A percentile compares a stretch with the other conserved stretches of the same genome.
These are phyloP conservation scores for Pseudoperonospora humuli DNA, from an alignment of 352 stramenopile species.

Conservation along the genomic window DNA sequence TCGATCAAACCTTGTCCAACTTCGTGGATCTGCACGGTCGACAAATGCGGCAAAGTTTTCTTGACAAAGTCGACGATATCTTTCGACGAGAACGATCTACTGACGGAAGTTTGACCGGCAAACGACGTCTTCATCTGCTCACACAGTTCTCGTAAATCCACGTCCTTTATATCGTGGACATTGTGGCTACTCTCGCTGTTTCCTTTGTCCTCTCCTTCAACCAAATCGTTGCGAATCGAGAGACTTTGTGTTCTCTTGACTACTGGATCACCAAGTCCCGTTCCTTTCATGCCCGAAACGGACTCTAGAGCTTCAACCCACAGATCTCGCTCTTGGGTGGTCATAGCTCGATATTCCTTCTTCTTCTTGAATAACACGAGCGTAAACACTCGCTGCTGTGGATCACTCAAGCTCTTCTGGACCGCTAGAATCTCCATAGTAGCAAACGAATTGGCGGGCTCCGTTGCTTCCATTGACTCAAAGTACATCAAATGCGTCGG, in stretches of 20 bases:
- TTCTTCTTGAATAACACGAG: constrained; percentile 69
- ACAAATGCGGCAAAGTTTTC: constrained; percentile 33
- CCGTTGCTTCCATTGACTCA: constrained; percentile 40
- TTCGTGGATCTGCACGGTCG: constrained; percentile 32
- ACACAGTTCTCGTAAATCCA: constrained; percentile 52
- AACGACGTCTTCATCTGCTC: constrained; percentile 72
- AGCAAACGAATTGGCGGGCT: constrained; percentile 34
- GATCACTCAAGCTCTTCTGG: constrained; percentile 31
- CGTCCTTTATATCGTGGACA: constrained; percentile 26
- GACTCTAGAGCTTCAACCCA: constrained; percentile 61
- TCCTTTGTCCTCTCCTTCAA: constrained; percentile 5
- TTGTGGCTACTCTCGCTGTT: constrained; percentile 5
- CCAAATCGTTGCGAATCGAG: too few relatives aligned
- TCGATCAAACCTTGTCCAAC: constrained; percentile 65
- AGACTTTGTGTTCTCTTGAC: constrained; percentile 13
- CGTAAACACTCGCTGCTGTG: constrained; percentile 37
- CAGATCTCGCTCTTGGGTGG: constrained; percentile 47
- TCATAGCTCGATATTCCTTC: constrained; percentile 63
- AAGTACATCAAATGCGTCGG: constrained; percentile 59
- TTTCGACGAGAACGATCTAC: constrained; percentile 64
- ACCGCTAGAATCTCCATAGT: constrained; percentile 66
- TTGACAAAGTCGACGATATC: constrained; percentile 61
- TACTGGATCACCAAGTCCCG: constrained; percentile 1
- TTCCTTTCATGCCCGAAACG: constrained; percentile 48
- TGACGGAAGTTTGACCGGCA: constrained; percentile 63